Base-by-base conservation (phyloP, 169 alveolate genomes). In the Toxoplasma gondii region DNA sequence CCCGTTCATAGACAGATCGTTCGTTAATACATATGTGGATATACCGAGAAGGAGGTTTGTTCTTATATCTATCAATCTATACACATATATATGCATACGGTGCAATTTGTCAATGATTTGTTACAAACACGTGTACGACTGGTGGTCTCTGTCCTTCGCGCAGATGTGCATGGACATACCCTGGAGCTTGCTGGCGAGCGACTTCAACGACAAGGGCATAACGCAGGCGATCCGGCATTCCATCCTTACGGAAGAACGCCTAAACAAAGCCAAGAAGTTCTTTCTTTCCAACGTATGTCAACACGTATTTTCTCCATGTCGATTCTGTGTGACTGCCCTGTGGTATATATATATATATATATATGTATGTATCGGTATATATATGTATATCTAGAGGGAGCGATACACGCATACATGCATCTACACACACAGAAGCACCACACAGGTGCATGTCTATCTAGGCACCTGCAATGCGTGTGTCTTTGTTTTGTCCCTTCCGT, bases 101-200 rank as follows among this genome's bases (percentile, higher is more conserved):
- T n/a, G n/a, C n/a, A n/a, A n/a, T n/a, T n/a, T n/a, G n/a, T n/a
- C n/a, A n/a, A n/a, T n/a, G n/a, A n/a, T n/a, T n/a, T n/a, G n/a
- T n/a, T n/a, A n/a, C n/a, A n/a, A n/a, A n/a, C n/a, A 12, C 58
- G 12, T 49, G 58, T 49, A 12, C 58, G 58, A 7, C 58, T 12
- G 58, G 58, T 49, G 58, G 4, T 49, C 58, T 49, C 58, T 49
- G 4, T 49, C 58, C 58, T 49, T 49, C 22, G 39, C 44, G 91
- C 92, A 91, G 94, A 10, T 91, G 29, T 69, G 88, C 34, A 91
- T 70, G 92, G 92, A 91, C 88, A 80, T 91, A 9, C 94, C 94
- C 10, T 91, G 94, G 94, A 78, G 88, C 41, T 36, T 91, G 70
- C 88, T 91, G 34, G 94, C 94, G 44, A 91, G 83, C 29, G 94